Conservation (phyloP, 495 filamentous ascomycete genomes). For the Aspergillus egyptiacus region DNA sequence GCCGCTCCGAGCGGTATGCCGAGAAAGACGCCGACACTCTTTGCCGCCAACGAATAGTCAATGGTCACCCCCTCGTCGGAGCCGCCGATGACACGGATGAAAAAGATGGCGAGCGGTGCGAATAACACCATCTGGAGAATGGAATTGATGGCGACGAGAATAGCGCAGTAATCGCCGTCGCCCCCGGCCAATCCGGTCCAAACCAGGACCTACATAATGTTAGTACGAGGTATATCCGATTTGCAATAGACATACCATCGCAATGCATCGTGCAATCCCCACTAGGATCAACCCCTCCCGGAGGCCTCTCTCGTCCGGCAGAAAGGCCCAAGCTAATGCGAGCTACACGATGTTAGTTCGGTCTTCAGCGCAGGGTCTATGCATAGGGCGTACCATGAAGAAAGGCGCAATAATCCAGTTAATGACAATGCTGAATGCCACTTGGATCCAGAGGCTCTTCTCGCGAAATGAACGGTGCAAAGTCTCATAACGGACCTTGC, state of each 20-base stretch:
- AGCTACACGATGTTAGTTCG: constrained; percentile 57
- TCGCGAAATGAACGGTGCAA: constrained; percentile 62
- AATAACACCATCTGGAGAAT: constrained; percentile 82
- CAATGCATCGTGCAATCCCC: constrained; percentile 73
- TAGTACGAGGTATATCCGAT: background rate
- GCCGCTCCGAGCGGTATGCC: constrained; percentile 81
- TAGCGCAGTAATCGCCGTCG: constrained; percentile 79
- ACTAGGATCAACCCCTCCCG: constrained; percentile 72
- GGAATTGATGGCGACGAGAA: constrained; percentile 85
- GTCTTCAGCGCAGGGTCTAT: background rate
- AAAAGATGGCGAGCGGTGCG: constrained; percentile 73
- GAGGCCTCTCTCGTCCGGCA: constrained; percentile 64
- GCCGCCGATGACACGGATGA: constrained; percentile 63
- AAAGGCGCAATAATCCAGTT: constrained; percentile 92
- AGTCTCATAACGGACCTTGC: constrained; percentile 83
- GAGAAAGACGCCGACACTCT: constrained; percentile 75
- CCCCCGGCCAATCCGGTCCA: constrained; percentile 77
- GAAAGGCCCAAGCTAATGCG: constrained; percentile 73
- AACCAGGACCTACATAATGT: constrained; percentile 53
- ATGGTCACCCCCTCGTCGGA: constrained; percentile 36
- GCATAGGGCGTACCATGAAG: constrained; percentile 59
- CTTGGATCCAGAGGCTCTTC: constrained; percentile 68
- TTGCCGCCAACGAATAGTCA: constrained; percentile 67
- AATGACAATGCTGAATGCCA: constrained; percentile 68
- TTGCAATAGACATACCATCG: constrained; percentile 55